A percentile compares a stretch with the other conserved stretches of the same genome.
Conservation (phyloP, 495 filamentous ascomycete genomes). For the Aspergillus leporis region DNA sequence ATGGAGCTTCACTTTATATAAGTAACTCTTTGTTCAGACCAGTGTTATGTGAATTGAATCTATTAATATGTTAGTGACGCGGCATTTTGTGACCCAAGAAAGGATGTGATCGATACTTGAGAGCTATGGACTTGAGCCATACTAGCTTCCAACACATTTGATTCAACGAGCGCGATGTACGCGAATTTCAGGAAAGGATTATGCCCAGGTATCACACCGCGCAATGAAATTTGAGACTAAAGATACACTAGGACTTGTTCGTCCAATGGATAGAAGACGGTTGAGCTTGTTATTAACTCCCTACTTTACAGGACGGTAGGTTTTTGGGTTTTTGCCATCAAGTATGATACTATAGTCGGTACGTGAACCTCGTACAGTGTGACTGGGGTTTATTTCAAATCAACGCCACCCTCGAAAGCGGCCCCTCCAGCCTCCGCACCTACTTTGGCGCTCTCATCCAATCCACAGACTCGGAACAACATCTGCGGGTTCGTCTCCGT, state of each 20-base stretch:
- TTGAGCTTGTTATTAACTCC: no score
- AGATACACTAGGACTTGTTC: no score
- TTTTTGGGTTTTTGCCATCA: no score
- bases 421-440: slow-evolving; percentile 58
- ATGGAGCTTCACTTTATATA: not conserved
- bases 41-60: not conserved
- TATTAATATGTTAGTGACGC: not conserved
- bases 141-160: no score
- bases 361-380: not conserved
- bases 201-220: no score
- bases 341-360: no score
- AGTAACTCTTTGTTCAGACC: not conserved
- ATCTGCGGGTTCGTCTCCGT: slow-evolving; percentile 51
- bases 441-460: slow-evolving; percentile 57
- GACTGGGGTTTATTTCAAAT: slow-evolving; percentile 17
- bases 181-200: no score
- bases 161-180: no score
- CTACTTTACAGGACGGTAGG: no score
- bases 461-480: slow-evolving; percentile 60
- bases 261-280: no score
- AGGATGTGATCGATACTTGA: not conserved
- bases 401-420: slow-evolving; percentile 45
- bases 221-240: no score
- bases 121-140: not conserved
- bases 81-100: not conserved